Percentiles rank a stretch among this genome's conserved stretches.
Conservation (phyloP, 305 asterid genomes). For the Solanum hybrid region DNA sequence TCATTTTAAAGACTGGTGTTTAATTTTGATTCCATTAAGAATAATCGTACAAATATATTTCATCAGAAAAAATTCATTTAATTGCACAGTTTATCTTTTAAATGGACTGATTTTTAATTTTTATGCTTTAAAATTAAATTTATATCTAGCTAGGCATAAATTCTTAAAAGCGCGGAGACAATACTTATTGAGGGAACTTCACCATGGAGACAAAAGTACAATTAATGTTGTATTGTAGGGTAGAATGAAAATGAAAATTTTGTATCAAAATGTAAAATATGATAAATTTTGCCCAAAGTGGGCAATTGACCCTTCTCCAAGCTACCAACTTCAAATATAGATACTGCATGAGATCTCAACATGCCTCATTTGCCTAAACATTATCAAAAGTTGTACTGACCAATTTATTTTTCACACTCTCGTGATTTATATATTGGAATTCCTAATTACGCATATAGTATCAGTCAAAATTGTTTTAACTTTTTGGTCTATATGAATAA, state of each 20-base stretch:
- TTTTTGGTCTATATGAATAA: background rate
- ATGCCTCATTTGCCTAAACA: constrained; percentile 2
- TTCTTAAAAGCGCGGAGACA: background rate
- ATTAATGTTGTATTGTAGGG: background rate
- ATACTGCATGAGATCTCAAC: background rate
- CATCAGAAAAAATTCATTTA: background rate
- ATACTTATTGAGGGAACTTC: background rate
- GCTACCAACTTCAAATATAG: background rate
- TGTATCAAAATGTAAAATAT: background rate
- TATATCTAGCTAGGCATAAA: background rate
- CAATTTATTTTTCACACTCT: background rate
- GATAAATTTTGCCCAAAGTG: background rate
- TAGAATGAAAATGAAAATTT: background rate
- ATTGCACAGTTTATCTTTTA: background rate
- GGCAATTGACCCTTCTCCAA: background rate
- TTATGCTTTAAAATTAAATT: background rate
- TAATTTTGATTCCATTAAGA: background rate
- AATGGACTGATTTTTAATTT: background rate
- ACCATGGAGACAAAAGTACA: background rate
- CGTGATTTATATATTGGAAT: background rate
- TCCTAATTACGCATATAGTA: background rate
- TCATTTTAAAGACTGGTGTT: background rate
- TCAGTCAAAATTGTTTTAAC: background rate
- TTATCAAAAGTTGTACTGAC: background rate
- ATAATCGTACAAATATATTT: background rate